Evolutionary conservation across 306 rosid genomes (phyloP).

Genomic region (Trifolium subterraneum): DNA sequence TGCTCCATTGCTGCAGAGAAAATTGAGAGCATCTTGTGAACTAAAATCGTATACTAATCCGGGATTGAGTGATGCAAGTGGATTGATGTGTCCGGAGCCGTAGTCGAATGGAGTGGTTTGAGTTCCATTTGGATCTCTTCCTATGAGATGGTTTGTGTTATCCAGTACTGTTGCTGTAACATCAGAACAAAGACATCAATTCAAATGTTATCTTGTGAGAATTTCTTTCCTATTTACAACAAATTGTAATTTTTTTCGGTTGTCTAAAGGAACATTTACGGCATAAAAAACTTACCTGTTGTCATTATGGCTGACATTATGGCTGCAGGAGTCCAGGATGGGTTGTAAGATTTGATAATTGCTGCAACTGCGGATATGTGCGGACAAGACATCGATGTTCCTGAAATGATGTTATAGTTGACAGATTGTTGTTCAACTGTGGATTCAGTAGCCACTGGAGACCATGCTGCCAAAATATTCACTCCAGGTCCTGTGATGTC

Average conservation of each 20-base stretch:
- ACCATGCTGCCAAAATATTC: slow-evolving; percentile 81
- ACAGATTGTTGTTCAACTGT: slow-evolving; percentile 56
- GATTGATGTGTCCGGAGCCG: slow-evolving; percentile 70
- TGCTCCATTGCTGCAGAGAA: slow-evolving; percentile 68
- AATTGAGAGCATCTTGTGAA: slow-evolving; percentile 61
- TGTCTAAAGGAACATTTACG: background rate
- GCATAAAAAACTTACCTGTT: slow-evolving; percentile 47
- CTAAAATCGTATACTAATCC: slow-evolving; percentile 64
- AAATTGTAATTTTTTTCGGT: slow-evolving; percentile 13
- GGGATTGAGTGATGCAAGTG: slow-evolving; percentile 60
- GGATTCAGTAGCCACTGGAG: slow-evolving; percentile 55
- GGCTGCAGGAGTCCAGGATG: slow-evolving; percentile 72
- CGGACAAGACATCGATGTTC: slow-evolving; percentile 78
- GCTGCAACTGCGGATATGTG: slow-evolving; percentile 69
- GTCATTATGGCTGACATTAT: slow-evolving; percentile 74
- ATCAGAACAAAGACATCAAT: slow-evolving; percentile 28
- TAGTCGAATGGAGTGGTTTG: slow-evolving; percentile 63
- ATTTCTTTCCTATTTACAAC: background rate
- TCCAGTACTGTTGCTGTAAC: slow-evolving; percentile 58
- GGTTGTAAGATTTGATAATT: slow-evolving; percentile 54
- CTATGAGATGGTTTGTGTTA: slow-evolving; percentile 48
- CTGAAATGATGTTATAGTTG: slow-evolving; percentile 65
- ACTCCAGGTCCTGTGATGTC: slow-evolving; percentile 70
- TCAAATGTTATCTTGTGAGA: too few species aligned
- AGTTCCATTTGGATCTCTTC: slow-evolving; percentile 75